Conservation (phyloP, 2,329 filamentous ascomycete species). For the Botrytis byssoidea region DNA sequence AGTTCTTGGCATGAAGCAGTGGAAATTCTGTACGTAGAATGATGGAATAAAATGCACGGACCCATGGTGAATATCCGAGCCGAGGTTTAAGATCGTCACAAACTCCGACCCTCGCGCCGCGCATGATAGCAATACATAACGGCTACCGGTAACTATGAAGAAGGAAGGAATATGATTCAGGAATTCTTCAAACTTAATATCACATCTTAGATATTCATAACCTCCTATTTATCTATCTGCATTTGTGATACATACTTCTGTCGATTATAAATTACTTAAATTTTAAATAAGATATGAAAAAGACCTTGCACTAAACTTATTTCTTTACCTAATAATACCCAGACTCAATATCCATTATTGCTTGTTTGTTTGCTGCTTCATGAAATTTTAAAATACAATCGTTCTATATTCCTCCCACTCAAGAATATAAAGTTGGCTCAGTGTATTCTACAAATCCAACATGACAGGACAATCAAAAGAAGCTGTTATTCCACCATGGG, state of each 20-base stretch:
- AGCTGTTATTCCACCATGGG: conserved; percentile 75
- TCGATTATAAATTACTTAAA: background rate
- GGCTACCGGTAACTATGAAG: background rate
- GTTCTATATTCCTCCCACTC: background rate
- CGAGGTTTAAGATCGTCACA: conserved; percentile 16
- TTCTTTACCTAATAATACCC: conserved; percentile 5
- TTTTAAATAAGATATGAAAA: background rate
- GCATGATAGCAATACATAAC: conserved; percentile 4
- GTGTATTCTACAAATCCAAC: background rate
- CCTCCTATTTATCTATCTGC: background rate
- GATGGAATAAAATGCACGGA: background rate
- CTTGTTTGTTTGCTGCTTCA: conserved; percentile 8
- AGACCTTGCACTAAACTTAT: background rate
- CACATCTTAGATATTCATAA: background rate
- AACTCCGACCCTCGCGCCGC: conserved; percentile 3
- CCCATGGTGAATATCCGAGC: conserved; percentile 13
- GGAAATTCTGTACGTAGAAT: background rate
- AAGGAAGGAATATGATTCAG: conserved; percentile 2
- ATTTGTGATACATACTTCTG: background rate
- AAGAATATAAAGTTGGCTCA: background rate
- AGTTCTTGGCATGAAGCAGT: conserved; percentile 12
- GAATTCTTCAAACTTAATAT: conserved; percentile 7
- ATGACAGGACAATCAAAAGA: conserved; percentile 40
- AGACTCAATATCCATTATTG: conserved; percentile 1
- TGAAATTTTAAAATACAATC: background rate